Base-by-base conservation (phyloP, 2,329 filamentous ascomycete species). In the Nigrospora oryzae region DNA sequence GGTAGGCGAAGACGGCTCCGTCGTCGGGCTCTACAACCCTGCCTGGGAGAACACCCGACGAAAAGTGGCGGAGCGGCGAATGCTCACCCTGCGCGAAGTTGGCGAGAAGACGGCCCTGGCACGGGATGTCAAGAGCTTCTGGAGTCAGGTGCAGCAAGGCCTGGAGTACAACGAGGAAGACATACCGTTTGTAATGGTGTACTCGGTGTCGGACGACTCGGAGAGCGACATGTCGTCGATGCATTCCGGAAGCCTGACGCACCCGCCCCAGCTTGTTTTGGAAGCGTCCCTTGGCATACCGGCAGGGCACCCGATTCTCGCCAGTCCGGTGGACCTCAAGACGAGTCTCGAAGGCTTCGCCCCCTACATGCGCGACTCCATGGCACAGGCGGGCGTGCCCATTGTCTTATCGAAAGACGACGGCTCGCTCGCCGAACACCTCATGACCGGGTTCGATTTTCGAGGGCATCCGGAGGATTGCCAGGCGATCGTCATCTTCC, bases 21-120 rank as follows among this genome's bases (percentile, higher is more conserved):
- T 90, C 8, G 79, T 86, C 49, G 86, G 84, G 2, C 63, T 91
- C 0, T 90, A 89, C 60, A 90, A 90, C 56, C 86, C 86, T 3
- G 78, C 83, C 0, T 91, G 90, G 52, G 87, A 93, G 52, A 89
- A 89, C 57, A 93, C 87, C 1, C 68, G 84, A 17, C 75, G 86
- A 16, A 87, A 86, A 56, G 81, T 93, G 48, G 86, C 84, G 3
- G 86, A 91, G 63, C 71, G 87, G 44, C 75, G 86, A 39, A 90
- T 91, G 86, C 70, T 88, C 23, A 89, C 84, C 0, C 66, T 93
- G 34, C 76, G 84, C 36, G 85, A 90, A 57, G 79, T 91, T 38
- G 86, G 86, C 41, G 85, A 91, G 62, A 79, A 76, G 47, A 89
- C 84, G 5, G 79, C 84, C 2, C 69, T 77, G 14, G 86, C 86